Evolutionary conservation across 2,329 filamentous ascomycete genomes (phyloP).

Genomic region (Lasiodiplodia hormozganensis): DNA sequence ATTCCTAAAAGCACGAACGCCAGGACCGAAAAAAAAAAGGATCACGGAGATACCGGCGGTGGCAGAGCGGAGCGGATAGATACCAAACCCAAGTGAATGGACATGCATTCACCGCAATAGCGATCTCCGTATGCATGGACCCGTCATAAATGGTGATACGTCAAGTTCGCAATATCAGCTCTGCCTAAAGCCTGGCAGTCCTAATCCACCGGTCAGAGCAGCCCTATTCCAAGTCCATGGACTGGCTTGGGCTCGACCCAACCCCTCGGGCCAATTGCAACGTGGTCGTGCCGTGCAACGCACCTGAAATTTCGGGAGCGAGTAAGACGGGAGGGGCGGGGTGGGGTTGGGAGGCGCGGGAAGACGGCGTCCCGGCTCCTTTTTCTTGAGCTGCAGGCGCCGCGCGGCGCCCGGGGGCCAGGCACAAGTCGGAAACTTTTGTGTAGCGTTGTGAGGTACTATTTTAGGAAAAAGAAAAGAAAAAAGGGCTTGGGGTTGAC

Average conservation of each 20-base stretch:
- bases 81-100: neutral
- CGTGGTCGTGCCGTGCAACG: neutral
- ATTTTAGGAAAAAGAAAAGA: neutral
- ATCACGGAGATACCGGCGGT: neutral
- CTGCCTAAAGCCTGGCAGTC: neutral
- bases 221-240: neutral
- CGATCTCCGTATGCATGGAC: neutral
- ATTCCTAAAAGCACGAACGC: neutral
- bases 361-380: neutral
- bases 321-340: neutral
- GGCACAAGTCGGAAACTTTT: neutral
- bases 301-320: neutral
- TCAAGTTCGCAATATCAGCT: neutral
- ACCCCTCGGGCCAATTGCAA: neutral
- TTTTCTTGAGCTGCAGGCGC: neutral
- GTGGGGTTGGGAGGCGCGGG: neutral
- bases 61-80: neutral
- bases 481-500: neutral
- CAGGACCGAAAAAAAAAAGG: neutral
- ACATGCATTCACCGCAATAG: neutral
- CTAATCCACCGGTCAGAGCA: neutral
- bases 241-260: neutral
- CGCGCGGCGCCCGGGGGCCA: neutral
- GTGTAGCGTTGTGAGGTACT: neutral
- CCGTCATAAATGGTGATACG: neutral